A percentile compares a stretch with the other conserved stretches of the same genome.
Conservation (phyloP, 2,329 filamentous ascomycete species). For the Pyrenochaeta sp. region DNA sequence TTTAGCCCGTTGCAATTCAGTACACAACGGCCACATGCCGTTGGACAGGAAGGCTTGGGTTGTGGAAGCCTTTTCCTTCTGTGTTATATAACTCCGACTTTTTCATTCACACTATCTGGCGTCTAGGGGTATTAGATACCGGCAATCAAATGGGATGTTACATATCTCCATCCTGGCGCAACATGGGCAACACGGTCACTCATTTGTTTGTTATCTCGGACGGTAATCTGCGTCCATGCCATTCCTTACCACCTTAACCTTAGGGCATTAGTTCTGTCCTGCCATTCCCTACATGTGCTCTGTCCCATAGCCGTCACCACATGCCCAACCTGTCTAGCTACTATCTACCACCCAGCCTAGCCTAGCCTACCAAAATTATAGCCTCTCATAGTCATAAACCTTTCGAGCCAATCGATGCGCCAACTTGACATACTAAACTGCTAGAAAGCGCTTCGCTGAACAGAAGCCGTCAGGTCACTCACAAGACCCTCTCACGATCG, state of each 20-base stretch:
- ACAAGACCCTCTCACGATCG: too few relatives aligned
- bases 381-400: too few relatives aligned
- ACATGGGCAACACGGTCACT: constrained; percentile 13
- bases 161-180: constrained; percentile 3
- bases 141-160: constrained; percentile 24
- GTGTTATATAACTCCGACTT: constrained; percentile 33
- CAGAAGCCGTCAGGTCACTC: too few relatives aligned
- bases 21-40: constrained; percentile 1
- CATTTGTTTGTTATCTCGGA: constrained; percentile 14
- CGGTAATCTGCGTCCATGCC: constrained; percentile 18
- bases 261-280: not conserved
- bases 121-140: constrained; percentile 20
- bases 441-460: too few relatives aligned
- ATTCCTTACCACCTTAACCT: constrained; percentile 1
- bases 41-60: constrained; percentile 1
- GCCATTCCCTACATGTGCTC: not conserved
- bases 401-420: too few relatives aligned
- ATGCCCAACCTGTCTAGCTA: not conserved
- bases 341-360: not conserved
- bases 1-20: constrained; percentile 22
- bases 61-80: constrained; percentile 15
- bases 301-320: not conserved
- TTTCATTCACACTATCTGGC: constrained; percentile 15
- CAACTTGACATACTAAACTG: too few relatives aligned
- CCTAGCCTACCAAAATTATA: not conserved